Evolutionary conservation across 805 yeast genomes (phyloP).

Genomic region (Ogataea pini): DNA sequence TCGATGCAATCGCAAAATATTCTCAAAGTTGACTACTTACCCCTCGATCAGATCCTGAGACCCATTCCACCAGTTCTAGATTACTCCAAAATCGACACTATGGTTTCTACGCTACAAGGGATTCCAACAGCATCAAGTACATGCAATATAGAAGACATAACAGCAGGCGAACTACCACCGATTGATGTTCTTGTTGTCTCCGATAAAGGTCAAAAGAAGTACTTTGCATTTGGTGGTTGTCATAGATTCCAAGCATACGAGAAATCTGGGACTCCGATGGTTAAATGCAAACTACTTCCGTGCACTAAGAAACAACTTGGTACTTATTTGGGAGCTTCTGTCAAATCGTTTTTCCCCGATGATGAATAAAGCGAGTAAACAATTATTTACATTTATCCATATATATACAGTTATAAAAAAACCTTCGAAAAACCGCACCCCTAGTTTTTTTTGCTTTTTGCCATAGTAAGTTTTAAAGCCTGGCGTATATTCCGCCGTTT

Average conservation of each 20-base stretch:
- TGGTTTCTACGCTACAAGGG: slow-evolving; percentile 72
- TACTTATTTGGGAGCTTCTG: slow-evolving; percentile 71
- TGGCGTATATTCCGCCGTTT: slow-evolving; percentile 19
- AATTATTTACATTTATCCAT: background rate
- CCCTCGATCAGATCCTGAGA: slow-evolving; percentile 65
- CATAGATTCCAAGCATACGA: slow-evolving; percentile 90
- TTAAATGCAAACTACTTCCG: slow-evolving; percentile 72
- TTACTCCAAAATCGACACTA: slow-evolving; percentile 68
- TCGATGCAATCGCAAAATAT: slow-evolving; percentile 67
- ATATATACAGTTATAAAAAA: background rate
- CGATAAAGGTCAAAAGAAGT: slow-evolving; percentile 59
- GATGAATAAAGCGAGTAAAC: background rate
- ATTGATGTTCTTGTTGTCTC: slow-evolving; percentile 73
- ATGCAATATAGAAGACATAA: slow-evolving; percentile 47
- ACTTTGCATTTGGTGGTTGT: slow-evolving; percentile 89
- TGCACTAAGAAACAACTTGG: slow-evolving; percentile 68
- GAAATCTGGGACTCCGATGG: slow-evolving; percentile 47
- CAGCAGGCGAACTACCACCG: slow-evolving; percentile 74
- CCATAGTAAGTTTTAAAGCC: slow-evolving; percentile 10
- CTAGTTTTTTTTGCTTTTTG: background rate
- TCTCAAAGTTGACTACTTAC: slow-evolving; percentile 55
- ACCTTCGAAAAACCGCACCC: slow-evolving; percentile 2
- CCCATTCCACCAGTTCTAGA: slow-evolving; percentile 89
- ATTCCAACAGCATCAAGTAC: slow-evolving; percentile 64
- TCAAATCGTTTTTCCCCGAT: slow-evolving; percentile 48